These are phyloP conservation scores for Leccinum olivaceopallidum DNA, from an alignment of 768 basidiomycete genomes.

Conservation along the genomic window DNA sequence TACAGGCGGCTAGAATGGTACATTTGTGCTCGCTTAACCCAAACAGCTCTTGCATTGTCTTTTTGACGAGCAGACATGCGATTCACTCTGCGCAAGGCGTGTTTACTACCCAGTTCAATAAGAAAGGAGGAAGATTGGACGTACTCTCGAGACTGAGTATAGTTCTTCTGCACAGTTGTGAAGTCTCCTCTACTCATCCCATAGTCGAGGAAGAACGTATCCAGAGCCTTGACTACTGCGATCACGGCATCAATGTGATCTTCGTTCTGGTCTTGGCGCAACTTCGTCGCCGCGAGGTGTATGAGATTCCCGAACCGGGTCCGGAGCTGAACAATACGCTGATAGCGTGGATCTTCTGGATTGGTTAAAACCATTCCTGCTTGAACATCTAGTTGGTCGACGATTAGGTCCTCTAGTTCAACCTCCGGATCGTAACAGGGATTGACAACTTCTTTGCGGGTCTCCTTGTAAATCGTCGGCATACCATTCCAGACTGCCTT, in stretches of 20 bases:
- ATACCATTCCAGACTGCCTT: conserved; percentile 79
- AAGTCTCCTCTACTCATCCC: conserved; percentile 60
- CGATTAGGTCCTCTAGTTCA: conserved; percentile 72
- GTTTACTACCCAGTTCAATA: neutral
- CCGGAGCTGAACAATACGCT: conserved; percentile 57
- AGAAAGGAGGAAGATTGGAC: conserved; percentile 5
- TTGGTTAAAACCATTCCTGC: conserved; percentile 78
- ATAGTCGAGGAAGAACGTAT: conserved; percentile 73
- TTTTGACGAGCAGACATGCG: conserved; percentile 72
- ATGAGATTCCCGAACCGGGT: conserved; percentile 66
- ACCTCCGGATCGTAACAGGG: conserved; percentile 58
- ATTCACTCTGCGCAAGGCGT: conserved; percentile 46
- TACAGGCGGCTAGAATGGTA: conserved; percentile 78
- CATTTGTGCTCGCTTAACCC: conserved; percentile 75
- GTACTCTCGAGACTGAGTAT: conserved; percentile 32
- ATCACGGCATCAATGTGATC: conserved; percentile 88
- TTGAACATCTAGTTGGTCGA: conserved; percentile 62
- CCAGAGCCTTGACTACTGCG: conserved; percentile 68
- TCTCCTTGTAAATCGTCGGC: conserved; percentile 63
- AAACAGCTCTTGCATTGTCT: conserved; percentile 71
- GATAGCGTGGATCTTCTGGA: conserved; percentile 72
- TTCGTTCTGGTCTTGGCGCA: conserved; percentile 63
- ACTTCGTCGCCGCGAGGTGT: conserved; percentile 62
- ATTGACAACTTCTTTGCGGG: conserved; percentile 55
- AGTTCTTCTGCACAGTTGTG: conserved; percentile 56